Conservation (phyloP, 2,329 filamentous ascomycete genomes). For the Akanthomyces uredinophilus region DNA sequence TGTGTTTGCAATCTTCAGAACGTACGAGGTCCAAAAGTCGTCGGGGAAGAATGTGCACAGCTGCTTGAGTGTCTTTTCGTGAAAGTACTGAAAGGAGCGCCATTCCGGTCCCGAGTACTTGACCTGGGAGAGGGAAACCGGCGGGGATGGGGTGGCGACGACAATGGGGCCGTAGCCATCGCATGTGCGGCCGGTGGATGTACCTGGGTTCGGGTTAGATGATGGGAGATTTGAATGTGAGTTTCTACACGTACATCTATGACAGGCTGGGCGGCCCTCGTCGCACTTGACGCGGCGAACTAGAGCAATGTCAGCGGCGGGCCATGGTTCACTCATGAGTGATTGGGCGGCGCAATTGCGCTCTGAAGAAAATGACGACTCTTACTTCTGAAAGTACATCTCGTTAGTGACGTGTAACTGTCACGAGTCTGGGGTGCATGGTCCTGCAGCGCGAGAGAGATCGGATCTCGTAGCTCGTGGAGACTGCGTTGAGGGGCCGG, state of each 20-base stretch:
- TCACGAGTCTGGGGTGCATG: not conserved
- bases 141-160: not conserved
- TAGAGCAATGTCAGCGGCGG: not conserved
- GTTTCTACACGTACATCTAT: conserved; percentile 9
- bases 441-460: not conserved
- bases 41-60: conserved; percentile 9
- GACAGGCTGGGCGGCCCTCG: conserved; percentile 10
- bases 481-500: not conserved
- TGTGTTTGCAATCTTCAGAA: conserved; percentile 12
- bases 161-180: conserved; percentile 10
- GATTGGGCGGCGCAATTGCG: not conserved
- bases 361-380: not conserved
- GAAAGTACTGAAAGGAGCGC: conserved; percentile 15
- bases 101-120: conserved; percentile 5
- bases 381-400: not conserved
- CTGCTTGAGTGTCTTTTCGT: conserved; percentile 14
- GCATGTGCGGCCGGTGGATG: conserved; percentile 14
- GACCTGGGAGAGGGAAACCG: not conserved
- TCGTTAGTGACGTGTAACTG: not conserved
- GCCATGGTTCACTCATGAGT: not conserved
- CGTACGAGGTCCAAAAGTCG: conserved; percentile 14
- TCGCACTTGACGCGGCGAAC: conserved; percentile 15
- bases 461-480: not conserved
- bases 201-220: not conserved
- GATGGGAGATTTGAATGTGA: no score